These are phyloP conservation scores for Ascochyta clinopodiicola DNA, from an alignment of 2,329 filamentous ascomycete species.

Conservation along the genomic window DNA sequence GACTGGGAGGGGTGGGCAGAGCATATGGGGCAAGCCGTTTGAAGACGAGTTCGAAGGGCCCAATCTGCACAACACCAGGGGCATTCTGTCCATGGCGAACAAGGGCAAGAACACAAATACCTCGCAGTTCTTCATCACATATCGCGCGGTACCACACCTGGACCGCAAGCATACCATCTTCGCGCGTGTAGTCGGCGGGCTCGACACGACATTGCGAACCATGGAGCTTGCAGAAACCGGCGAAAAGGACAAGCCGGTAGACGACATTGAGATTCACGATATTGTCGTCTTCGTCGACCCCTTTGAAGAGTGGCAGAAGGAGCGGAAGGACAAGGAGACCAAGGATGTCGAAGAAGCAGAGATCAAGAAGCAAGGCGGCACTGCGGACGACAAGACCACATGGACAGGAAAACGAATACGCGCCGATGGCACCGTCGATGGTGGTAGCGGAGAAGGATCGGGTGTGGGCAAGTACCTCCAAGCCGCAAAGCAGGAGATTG, in stretches of 20 bases:
- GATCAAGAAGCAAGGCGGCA: conserved; percentile 69
- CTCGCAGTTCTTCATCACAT: conserved; percentile 93
- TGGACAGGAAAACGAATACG: conserved; percentile 96
- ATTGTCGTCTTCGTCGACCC: conserved; percentile 90
- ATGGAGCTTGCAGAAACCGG: conserved; percentile 82
- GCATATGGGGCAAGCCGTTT: conserved; percentile 94
- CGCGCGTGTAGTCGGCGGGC: conserved; percentile 78
- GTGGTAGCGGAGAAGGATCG: conserved; percentile 59
- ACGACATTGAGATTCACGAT: conserved; percentile 81
- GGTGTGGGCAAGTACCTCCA: conserved; percentile 84
- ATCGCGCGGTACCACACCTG: conserved; percentile 82
- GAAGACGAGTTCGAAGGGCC: conserved; percentile 92
- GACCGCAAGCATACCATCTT: conserved; percentile 99
- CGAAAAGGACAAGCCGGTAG: conserved; percentile 74
- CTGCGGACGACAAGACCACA: conserved; percentile 86
- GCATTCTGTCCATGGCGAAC: conserved; percentile 92
- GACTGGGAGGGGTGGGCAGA: conserved; percentile 86
- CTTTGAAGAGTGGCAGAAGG: conserved; percentile 88
- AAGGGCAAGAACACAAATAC: conserved; percentile 99
- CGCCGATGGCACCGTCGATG: conserved; percentile 65
- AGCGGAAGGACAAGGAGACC: conserved; percentile 62
- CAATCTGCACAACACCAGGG: conserved; percentile 79
- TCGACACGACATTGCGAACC: conserved; percentile 71
- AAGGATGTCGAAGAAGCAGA: conserved; percentile 69
- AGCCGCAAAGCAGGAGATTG: conserved; percentile 53